Base-by-base conservation (phyloP, 1,284 basidiomycete genomes). In the Apiotrichum gracile region DNA sequence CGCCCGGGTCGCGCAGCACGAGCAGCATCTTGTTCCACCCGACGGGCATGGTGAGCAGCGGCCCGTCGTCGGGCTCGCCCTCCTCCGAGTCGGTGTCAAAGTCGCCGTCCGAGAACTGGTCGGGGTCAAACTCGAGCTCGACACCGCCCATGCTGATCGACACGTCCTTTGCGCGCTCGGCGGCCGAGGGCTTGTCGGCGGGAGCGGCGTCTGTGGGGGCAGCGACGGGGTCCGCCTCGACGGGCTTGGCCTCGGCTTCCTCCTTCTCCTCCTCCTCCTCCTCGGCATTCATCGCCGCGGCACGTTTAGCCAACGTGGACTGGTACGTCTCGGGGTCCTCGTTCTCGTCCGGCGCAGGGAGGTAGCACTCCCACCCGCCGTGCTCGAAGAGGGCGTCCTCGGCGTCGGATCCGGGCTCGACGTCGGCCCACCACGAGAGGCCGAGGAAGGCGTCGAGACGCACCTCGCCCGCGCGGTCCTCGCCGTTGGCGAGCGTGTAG, bases 331-430 rank as follows among this genome's bases (percentile, higher is more conserved):
- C 91, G 5, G 93, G 93, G 71, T 94, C 91, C 62, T 93, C 91
- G 61, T 88, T 88, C 68, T 89, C 91, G 61, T 92, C 86, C 57
- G 92, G 90, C 29, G 89, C 87, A 3, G 91, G 87, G 84, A 96
- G 90, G 73, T 96, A 97, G 72, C 91, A 94, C 84, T 96, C 91
- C 92, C 92, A 96, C 22, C 91, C 92, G 51, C 92, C 92, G 81
- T 89, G 89, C 60, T 88, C 76, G 27, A 70, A 47, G 45, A 74
- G 72, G 55, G 69, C 70, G 29, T 72, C 76, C 55, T 77, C 76
- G 57, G 67, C 78, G 50, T 67, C 75, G 63, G 69, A 72, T 61
- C 73, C 72, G 53, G 64, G 63, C 7, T 68, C 60, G 37, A 65
- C 58, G 56, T 74, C 75, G 5, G 80, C 78, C 66, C 85, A 82